Evolutionary conservation across 75 land plant genomes (phyloP).

Genomic region (Sequoiadendron giganteum): DNA sequence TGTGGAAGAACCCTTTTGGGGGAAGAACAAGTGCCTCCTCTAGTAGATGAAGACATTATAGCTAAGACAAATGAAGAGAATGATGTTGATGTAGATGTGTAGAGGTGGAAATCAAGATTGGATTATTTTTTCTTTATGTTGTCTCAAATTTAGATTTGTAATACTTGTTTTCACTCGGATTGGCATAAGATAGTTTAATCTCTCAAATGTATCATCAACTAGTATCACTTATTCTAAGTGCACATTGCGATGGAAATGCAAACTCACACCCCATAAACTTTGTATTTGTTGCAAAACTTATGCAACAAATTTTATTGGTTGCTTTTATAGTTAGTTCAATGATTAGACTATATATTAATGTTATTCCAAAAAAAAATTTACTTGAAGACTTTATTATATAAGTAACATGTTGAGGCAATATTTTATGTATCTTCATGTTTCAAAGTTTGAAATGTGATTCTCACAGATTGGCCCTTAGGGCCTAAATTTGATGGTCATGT

Average conservation of each 20-base stretch:
- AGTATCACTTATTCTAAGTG: not conserved
- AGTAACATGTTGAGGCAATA: no score
- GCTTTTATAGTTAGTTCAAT: no score
- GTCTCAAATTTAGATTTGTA: not conserved
- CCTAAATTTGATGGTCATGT: no score
- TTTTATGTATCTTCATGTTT: no score
- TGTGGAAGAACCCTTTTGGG: slow-evolving; percentile 96
- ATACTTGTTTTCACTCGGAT: not conserved
- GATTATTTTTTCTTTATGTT: not conserved
- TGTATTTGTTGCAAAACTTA: not conserved
- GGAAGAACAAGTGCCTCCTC: slow-evolving; percentile 93
- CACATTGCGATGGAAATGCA: not conserved
- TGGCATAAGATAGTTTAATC: not conserved
- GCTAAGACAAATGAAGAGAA: slow-evolving; percentile 42
- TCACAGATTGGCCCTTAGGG: no score
- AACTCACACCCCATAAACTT: not conserved
- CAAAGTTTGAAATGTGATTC: no score
- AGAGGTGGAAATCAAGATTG: not conserved
- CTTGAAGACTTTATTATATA: no score
- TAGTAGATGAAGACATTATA: slow-evolving; percentile 27
- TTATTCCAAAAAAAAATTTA: no score
- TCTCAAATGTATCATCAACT: not conserved
- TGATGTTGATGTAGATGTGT: slow-evolving; percentile 19
- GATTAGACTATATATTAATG: no score
- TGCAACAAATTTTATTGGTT: no score